Base-by-base conservation (phyloP, 2,329 filamentous ascomycete genomes). In the Fusarium nelsonii region DNA sequence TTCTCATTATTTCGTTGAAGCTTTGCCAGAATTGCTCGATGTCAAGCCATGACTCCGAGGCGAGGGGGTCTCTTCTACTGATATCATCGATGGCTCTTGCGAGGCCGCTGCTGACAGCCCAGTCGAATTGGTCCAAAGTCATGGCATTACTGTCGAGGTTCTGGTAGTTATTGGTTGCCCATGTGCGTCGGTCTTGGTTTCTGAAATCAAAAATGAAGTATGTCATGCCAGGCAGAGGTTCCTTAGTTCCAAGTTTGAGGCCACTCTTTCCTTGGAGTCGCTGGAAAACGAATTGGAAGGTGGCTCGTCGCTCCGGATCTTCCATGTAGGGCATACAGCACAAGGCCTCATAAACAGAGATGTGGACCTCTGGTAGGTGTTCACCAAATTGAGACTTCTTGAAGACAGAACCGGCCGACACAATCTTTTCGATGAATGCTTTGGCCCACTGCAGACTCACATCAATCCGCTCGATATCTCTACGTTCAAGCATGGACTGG, bases 331-430 rank as follows among this genome's bases (percentile, higher is more conserved):
- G 85, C 70, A 94, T 88, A 78, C 92, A 97, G 77, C 94, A 97
- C 52, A 98, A 82, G 0, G 92, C 91, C 78, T 98, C 95, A 73
- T 97, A 97, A 32, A 98, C 87, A 12, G 93, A 91, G 61, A 96
- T 87, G 51, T 97, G 87, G 8, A 92, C 88, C 30, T 87, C 82
- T 3, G 85, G 81, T 30, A 86, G 80, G 8, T 84, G 77, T 20
- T 81, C 80, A 14, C 82, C 83, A 37, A 87, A 79, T 53, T 82
- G 81, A 0, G 79, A 74, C 40, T 84, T 83, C 46, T 81, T 82
- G 76, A 87, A 86, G 4, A 76, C 75, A 3, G 80, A 80, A 23
- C 85, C 82, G 10, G 80, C 76, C 39, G 80, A 78, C 53, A 87
- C 83, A 6, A 86, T 84, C 52, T 83, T 84, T 30, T 82, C 79